Base-by-base conservation (phyloP, 116 monocot species). In the Cymodocea nodosa region DNA sequence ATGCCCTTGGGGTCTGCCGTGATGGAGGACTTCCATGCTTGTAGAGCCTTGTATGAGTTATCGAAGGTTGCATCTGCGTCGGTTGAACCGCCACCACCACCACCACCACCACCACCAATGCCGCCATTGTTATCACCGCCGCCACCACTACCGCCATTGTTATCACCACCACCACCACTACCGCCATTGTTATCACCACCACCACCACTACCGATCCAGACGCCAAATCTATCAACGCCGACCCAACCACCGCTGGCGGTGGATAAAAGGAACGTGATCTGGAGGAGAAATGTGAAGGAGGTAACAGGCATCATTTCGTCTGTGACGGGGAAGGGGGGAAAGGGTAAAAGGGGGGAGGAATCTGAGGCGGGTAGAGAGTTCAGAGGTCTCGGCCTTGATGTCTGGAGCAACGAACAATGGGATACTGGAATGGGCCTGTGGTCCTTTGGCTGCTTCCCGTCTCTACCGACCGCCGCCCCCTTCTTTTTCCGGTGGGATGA, bases 21-120 rank as follows among this genome's bases (percentile, higher is more conserved):
- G 20, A 93, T 82, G 71, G 93, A 74, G 25, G 73, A 68, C 40
- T 86, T 93, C 73, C 69, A 85, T 2, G 89, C 59, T 59, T 88
- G 93, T 6, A 93, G 81, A 23, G 85, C 88, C 14, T 24, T 69
- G 80, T 79, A 93, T 15, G 80, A 80, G 58, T 11, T 36, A 4
- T 35, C 19, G 23, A 68, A 15, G 57, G 20, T 11, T 67, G 35
- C 50, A 59, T 44, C 24, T 12, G 36, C 6, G 58, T 58, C 40
- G 2, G 53, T 9, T 53, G n/a, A 10, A 14, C n/a, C 52, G 36
- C 54, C 67, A 36, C 54, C 30, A 6, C 20, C 19, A 23, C 50
- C 64, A 50, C 67, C 52, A 0, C 34, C 11, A 16, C 64, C 64
- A 17, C 64, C 23, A 23, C 66, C 66, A 16, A 52, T 12, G 34